Percentiles rank a stretch among this genome's conserved stretches.
Conservation (phyloP, 805 yeast species). For the Wickerhamiella parazyma region DNA sequence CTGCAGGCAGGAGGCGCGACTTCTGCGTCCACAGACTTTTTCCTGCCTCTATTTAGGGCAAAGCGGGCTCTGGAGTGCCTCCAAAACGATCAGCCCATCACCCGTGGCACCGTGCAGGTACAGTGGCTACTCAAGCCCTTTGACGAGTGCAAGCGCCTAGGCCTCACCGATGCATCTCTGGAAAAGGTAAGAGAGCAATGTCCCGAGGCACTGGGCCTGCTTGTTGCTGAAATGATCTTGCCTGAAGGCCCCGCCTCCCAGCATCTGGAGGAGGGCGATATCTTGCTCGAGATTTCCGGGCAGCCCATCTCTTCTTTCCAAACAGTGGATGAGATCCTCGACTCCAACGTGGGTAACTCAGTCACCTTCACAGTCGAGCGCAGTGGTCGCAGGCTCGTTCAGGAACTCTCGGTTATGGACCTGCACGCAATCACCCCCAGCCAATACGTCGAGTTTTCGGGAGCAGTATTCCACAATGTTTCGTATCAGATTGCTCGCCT, state of each 20-base stretch:
- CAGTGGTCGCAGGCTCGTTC: slow-evolving; percentile 47
- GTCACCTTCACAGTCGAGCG: slow-evolving; percentile 53
- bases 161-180: slow-evolving; percentile 65
- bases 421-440: slow-evolving; percentile 73
- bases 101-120: slow-evolving; percentile 85
- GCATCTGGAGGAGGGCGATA: slow-evolving; percentile 71
- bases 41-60: slow-evolving; percentile 74
- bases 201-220: slow-evolving; percentile 64
- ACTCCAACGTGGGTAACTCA: slow-evolving; percentile 47
- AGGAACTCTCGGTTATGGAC: slow-evolving; percentile 50
- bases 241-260: slow-evolving; percentile 79
- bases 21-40: slow-evolving; percentile 87
- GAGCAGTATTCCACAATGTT: slow-evolving; percentile 73
- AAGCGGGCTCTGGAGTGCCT: slow-evolving; percentile 66
- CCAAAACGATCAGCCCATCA: slow-evolving; percentile 43
- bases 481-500: slow-evolving; percentile 82
- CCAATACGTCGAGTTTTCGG: slow-evolving; percentile 67
- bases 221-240: slow-evolving; percentile 68
- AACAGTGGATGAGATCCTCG: slow-evolving; percentile 71
- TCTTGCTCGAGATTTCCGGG: slow-evolving; percentile 59
- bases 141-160: slow-evolving; percentile 82
- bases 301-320: slow-evolving; percentile 53
- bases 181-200: slow-evolving; percentile 48
- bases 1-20: slow-evolving; percentile 89
- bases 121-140: slow-evolving; percentile 80